These are phyloP conservation scores for Diaporthe australafricana DNA, from an alignment of 2,329 filamentous ascomycete genomes.

Conservation along the genomic window DNA sequence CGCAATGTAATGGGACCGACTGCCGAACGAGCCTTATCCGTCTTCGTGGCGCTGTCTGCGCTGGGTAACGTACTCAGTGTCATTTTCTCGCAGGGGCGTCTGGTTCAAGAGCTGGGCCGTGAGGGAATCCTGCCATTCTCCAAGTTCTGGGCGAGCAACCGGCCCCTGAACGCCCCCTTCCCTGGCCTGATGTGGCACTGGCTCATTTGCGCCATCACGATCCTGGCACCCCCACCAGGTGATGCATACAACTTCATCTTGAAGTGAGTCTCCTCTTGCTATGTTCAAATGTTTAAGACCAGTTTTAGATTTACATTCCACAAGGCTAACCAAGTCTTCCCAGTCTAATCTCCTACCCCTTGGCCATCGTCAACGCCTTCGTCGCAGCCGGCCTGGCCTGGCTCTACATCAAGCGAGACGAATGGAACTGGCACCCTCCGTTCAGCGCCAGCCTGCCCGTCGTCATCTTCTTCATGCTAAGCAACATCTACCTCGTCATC, in stretches of 20 bases:
- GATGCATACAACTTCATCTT: constrained; percentile 80
- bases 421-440: constrained; percentile 58
- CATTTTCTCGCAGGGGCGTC: constrained; percentile 72
- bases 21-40: constrained; percentile 29
- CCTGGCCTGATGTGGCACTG: constrained; percentile 77
- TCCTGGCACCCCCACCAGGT: constrained; percentile 71
- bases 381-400: constrained; percentile 68
- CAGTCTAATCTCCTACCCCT: constrained; percentile 15
- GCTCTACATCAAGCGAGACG: constrained; percentile 67
- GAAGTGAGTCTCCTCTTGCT: constrained; percentile 51
- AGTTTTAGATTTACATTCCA: too few species aligned
- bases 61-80: constrained; percentile 81
- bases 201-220: constrained; percentile 75
- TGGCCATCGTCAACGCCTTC: constrained; percentile 69
- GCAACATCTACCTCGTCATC: constrained; percentile 66
- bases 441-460: constrained; percentile 74
- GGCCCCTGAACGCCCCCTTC: constrained; percentile 74
- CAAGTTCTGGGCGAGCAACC: constrained; percentile 69
- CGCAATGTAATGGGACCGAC: constrained; percentile 71
- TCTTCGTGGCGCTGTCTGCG: constrained; percentile 72
- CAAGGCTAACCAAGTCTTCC: not conserved
- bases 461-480: constrained; percentile 63
- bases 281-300: too few species aligned
- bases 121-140: constrained; percentile 46
- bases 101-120: constrained; percentile 30